phyloP scores from a whole-genome alignment of 192 early-diverging fungal genomes.

The Pilobolus umbonatus region DNA sequence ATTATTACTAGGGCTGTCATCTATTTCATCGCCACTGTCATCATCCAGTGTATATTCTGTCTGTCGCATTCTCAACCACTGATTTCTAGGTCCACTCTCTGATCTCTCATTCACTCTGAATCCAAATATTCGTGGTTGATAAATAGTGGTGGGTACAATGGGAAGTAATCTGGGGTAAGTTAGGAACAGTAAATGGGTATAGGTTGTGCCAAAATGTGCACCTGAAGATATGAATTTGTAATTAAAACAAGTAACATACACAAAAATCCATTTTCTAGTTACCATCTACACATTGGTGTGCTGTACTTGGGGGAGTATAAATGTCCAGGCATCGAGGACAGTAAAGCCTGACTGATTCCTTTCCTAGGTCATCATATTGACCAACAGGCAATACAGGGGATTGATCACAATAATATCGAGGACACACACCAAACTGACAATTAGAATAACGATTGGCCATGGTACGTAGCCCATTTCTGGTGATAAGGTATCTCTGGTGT shows the following conservation, averaged over 20 bases:
- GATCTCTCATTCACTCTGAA: constrained; percentile 80
- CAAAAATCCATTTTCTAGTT: constrained; percentile 4
- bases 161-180: constrained; percentile 80
- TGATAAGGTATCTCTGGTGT: constrained; percentile 89
- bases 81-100: constrained; percentile 80
- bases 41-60: too few relatives aligned
- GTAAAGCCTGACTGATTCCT: constrained; percentile 70
- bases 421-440: constrained; percentile 72
- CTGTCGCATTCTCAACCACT: constrained; percentile 78
- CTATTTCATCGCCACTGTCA: too few relatives aligned
- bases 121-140: constrained; percentile 86
- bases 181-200: constrained; percentile 86
- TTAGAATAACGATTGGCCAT: constrained; percentile 79
- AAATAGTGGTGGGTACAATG: constrained; percentile 49
- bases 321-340: constrained; percentile 77
- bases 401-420: constrained; percentile 63
- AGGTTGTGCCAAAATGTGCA: constrained; percentile 93
- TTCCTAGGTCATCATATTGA: constrained; percentile 57
- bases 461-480: constrained; percentile 74
- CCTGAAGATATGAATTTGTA: constrained; percentile 39
- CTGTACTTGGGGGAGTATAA: constrained; percentile 64
- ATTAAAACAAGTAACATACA: constrained; percentile 22
- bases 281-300: constrained; percentile 67
- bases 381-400: constrained; percentile 65
- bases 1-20: too few relatives aligned